Evolutionary conservation across 192 early-diverging fungal species (phyloP).

Genomic region (Mycoemilia scoparia): DNA sequence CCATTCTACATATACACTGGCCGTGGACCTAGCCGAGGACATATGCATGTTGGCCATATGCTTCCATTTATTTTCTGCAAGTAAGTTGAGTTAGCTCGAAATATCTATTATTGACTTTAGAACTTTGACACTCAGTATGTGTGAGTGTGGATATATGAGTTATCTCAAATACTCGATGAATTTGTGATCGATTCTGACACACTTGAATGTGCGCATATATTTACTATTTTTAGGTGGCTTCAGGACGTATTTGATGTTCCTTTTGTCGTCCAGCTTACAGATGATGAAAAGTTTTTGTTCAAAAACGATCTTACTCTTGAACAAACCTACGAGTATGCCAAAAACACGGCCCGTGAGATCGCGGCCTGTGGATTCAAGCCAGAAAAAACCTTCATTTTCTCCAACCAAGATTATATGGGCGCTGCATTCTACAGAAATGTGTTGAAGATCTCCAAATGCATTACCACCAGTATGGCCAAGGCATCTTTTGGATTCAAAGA

Average conservation of each 20-base stretch:
- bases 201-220: conserved; percentile 86
- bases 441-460: conserved; percentile 65
- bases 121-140: no score
- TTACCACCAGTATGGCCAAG: conserved; percentile 66
- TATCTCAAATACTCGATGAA: no score
- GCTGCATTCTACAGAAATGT: conserved; percentile 91
- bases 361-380: conserved; percentile 89
- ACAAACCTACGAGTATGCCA: conserved; percentile 50
- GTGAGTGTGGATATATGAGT: no score
- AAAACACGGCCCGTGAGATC: conserved; percentile 79
- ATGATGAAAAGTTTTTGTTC: conserved; percentile 98
- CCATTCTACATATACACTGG: conserved; percentile 97
- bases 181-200: not conserved
- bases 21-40: conserved; percentile 75
- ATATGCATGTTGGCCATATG: conserved; percentile 96
- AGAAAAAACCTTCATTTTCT: conserved; percentile 94
- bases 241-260: conserved; percentile 93
- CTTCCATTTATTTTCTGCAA: conserved; percentile 94
- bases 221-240: conserved; percentile 92
- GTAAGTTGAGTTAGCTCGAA: no score
- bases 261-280: conserved; percentile 90
- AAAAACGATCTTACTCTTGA: conserved; percentile 73
- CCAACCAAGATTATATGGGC: conserved; percentile 76
- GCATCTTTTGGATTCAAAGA: conserved; percentile 85
- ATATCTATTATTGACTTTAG: no score